phyloP scores from a whole-genome alignment of 441 rosid genomes.

The Euphorbia schlechtendalii region DNA sequence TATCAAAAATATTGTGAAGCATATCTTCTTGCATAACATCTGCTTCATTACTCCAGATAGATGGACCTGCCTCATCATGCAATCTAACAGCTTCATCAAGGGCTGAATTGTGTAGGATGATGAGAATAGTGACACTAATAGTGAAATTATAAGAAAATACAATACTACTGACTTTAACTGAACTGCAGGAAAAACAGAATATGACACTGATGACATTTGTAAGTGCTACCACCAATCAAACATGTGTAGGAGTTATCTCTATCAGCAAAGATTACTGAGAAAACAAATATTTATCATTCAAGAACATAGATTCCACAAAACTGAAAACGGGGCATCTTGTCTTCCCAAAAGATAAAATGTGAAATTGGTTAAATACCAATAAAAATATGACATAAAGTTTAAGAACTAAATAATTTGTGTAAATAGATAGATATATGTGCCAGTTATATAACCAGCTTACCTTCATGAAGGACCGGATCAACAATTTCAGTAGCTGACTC shows the following conservation, averaged over 20 bases:
- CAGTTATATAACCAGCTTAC: slow-evolving; percentile 26
- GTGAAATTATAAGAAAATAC: not conserved
- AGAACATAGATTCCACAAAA: not conserved
- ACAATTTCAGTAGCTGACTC: slow-evolving; percentile 35
- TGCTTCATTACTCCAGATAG: slow-evolving; percentile 21
- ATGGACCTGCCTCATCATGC: slow-evolving; percentile 29
- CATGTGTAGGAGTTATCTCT: not conserved
- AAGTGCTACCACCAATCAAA: not conserved
- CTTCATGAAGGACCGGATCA: slow-evolving; percentile 38
- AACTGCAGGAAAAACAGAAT: not conserved
- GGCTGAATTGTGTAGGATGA: slow-evolving; percentile 19
- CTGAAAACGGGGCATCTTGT: not conserved
- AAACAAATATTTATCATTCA: not conserved
- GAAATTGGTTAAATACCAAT: not conserved
- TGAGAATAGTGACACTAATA: slow-evolving; percentile 1
- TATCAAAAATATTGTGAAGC: slow-evolving; percentile 36
- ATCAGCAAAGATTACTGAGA: not conserved
- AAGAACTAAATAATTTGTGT: not conserved
- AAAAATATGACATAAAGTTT: not conserved
- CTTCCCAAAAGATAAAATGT: not conserved
- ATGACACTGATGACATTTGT: not conserved
- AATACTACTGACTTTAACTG: not conserved
- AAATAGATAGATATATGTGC: not conserved
- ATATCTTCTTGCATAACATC: slow-evolving; percentile 32
- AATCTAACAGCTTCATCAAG: slow-evolving; percentile 34